Percentiles rank a stretch among this genome's conserved stretches.
These are phyloP conservation scores for Cladosporium sp. DNA, from an alignment of 2,329 filamentous ascomycete genomes.

Conservation along the genomic window DNA sequence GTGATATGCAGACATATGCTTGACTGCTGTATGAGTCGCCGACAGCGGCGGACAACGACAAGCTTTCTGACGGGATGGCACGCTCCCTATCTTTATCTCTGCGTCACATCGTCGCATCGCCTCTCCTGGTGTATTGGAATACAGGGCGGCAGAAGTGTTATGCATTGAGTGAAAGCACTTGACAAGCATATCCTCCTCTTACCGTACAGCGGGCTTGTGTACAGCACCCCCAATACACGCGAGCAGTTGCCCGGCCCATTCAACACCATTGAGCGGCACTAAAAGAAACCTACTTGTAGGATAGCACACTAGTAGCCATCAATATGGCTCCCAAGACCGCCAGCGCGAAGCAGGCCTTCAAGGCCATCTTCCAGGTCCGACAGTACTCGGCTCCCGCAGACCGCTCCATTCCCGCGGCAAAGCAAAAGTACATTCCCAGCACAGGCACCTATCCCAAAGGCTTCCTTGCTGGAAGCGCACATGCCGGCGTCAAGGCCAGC, in stretches of 20 bases:
- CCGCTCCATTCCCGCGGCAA: slow-evolving; percentile 68
- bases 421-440: slow-evolving; percentile 86
- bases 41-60: background rate
- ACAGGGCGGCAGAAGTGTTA: background rate
- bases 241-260: background rate
- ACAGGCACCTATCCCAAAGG: slow-evolving; percentile 86
- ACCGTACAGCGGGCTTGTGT: background rate
- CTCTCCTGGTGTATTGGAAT: background rate
- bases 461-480: slow-evolving; percentile 81
- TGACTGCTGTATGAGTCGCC: background rate
- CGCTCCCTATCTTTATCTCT: background rate
- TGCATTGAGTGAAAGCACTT: background rate
- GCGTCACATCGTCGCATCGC: background rate
- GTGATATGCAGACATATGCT: background rate
- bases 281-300: background rate
- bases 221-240: background rate
- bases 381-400: slow-evolving; percentile 61
- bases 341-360: slow-evolving; percentile 29
- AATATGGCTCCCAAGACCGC: slow-evolving; percentile 25
- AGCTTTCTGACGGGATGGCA: slow-evolving; percentile 1
- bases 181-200: background rate
- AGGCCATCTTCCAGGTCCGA: slow-evolving; percentile 43
- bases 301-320: background rate
- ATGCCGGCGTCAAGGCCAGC: slow-evolving; percentile 89
- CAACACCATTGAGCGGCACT: too few species aligned